Conservation (phyloP, 2,329 filamentous ascomycete genomes). For the Cyphellophora europaea region DNA sequence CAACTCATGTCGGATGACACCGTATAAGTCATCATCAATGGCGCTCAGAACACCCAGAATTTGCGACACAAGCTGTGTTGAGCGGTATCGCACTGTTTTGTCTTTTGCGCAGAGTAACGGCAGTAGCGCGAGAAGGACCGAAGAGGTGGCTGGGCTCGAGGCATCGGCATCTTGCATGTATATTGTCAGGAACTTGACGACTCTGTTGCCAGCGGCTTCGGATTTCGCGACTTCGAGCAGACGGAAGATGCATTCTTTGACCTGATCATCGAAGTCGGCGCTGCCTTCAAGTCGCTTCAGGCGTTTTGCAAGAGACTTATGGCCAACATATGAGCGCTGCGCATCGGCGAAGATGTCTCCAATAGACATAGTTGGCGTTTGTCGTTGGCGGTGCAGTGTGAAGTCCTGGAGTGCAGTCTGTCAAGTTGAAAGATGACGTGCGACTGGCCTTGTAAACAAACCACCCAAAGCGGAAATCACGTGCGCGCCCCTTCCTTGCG, state of each 20-base stretch:
- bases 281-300: slow-evolving; percentile 71
- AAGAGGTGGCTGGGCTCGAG: slow-evolving; percentile 63
- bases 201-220: slow-evolving; percentile 76
- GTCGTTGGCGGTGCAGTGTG: too few relatives aligned
- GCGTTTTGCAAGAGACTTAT: slow-evolving; percentile 79
- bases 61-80: slow-evolving; percentile 82
- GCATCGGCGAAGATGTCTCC: slow-evolving; percentile 57
- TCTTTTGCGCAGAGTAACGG: slow-evolving; percentile 79
- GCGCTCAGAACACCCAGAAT: slow-evolving; percentile 87
- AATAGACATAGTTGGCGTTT: slow-evolving; percentile 17
- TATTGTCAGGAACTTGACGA: slow-evolving; percentile 76
- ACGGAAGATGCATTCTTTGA: slow-evolving; percentile 71
- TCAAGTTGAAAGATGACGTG: too few relatives aligned
- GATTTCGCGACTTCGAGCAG: slow-evolving; percentile 85
- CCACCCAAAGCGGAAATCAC: too few relatives aligned
- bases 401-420: too few relatives aligned
- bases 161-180: slow-evolving; percentile 84
- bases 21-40: slow-evolving; percentile 85
- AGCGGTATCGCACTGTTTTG: slow-evolving; percentile 81
- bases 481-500: too few relatives aligned
- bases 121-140: slow-evolving; percentile 56
- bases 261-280: slow-evolving; percentile 74
- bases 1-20: slow-evolving; percentile 67
- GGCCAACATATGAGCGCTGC: slow-evolving; percentile 79
- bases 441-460: too few relatives aligned